phyloP scores from a whole-genome alignment of 2,329 filamentous ascomycete genomes.

The Lasiodiplodia citricola region DNA sequence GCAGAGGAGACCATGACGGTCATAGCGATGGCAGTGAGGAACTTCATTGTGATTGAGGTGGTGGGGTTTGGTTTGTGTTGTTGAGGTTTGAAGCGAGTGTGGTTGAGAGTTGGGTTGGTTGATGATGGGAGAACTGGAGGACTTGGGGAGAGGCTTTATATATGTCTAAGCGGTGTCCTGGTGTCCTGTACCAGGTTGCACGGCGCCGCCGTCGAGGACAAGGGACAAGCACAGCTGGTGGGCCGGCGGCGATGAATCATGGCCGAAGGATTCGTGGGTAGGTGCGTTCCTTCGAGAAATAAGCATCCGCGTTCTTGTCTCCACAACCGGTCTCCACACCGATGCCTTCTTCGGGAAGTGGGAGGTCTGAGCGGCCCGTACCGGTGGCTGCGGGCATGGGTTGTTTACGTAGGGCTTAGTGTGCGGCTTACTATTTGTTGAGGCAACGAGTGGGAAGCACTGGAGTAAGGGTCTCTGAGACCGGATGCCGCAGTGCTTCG shows the following conservation, averaged over 20 bases:
- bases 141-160: background rate
- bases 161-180: background rate
- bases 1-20: constrained; percentile 11
- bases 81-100: background rate
- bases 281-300: constrained; percentile 9
- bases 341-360: background rate
- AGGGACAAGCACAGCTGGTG: background rate
- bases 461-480: background rate
- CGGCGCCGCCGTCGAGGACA: background rate
- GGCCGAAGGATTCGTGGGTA: background rate
- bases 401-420: background rate
- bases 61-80: background rate
- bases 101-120: background rate
- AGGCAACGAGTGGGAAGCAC: background rate
- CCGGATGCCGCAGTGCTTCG: background rate
- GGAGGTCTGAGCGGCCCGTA: constrained; percentile 3
- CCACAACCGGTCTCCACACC: background rate
- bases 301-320: background rate
- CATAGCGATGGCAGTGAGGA: constrained; percentile 1
- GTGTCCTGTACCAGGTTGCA: background rate
- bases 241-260: background rate
- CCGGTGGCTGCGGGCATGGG: background rate
- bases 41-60: constrained; percentile 8
- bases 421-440: background rate
- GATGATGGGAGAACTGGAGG: background rate